Evolutionary conservation across 805 yeast genomes (phyloP), one percentile per base, ranked within the genome.

Genomic region (Helenozyma baotianmanensis): DNA sequence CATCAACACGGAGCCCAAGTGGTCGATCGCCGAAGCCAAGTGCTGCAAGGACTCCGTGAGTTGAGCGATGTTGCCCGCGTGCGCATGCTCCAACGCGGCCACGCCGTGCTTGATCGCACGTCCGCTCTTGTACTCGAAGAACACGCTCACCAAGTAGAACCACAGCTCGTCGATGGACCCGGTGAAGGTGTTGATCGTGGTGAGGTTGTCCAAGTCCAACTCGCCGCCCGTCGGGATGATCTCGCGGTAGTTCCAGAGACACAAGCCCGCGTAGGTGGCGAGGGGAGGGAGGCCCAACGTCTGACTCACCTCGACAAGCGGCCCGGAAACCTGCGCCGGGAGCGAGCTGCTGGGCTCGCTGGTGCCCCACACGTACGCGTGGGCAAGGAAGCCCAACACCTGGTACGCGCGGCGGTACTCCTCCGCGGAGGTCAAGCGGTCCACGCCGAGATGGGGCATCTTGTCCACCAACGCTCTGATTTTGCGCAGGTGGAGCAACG

Each of bases 151-250:
- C 38, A 88, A 64, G 56, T 86, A 89, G 56, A 89, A 89, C 97
- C 97, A 89, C 44, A 83, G 75, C 59, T 89, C 97, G 59, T 89
- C 97, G 25, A 80, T 75, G 4, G 87, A 76, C 1, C 97, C 97
- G 0, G 97, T 88, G 54, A 80, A 90, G 1, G 96, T 87, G 54
- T 76, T 77, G 40, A 84, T 74, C 1, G 94, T 82, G 33, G 88
- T 82, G 36, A 89, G 64, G 48, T 82, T 80, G 33, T 81, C 79
- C 27, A 85, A 70, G 40, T 75, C 78, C 62, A 70, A 74, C 7
- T 34, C 36, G 42, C 30, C 60, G 42, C 25, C 51, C 41, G 38
- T 56, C 3, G 81, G 81, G 11, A 80, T 48, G 11, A 81, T 74
- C 28, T 75, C 70, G 45, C 73, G 76, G 70, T 76, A 89, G 56